Conservation (phyloP, 805 yeast species). For the Lipomyces yamadae region DNA sequence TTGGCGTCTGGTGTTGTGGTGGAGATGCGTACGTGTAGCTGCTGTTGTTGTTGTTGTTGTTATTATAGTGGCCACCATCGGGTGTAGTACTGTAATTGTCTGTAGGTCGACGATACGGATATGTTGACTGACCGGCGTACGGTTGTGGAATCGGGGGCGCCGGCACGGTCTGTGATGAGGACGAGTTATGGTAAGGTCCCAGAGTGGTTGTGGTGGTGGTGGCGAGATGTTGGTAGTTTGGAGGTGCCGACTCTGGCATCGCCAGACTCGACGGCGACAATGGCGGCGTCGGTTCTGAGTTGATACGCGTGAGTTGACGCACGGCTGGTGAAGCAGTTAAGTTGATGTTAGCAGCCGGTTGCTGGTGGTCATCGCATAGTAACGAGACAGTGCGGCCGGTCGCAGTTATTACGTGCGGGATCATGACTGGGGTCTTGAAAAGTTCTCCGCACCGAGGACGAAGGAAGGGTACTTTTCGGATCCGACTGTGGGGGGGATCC, state of each 20-base stretch:
- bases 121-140: background rate
- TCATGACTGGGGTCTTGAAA: slow-evolving; percentile 14
- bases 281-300: slow-evolving; percentile 1
- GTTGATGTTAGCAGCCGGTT: too few relatives aligned
- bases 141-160: slow-evolving; percentile 8
- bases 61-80: background rate
- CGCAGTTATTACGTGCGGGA: slow-evolving; percentile 33
- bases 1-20: slow-evolving; percentile 1
- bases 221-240: background rate
- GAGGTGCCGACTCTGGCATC: background rate
- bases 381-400: slow-evolving; percentile 31
- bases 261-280: background rate
- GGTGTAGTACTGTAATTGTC: background rate
- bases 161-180: slow-evolving; percentile 4
- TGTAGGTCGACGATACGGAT: background rate
- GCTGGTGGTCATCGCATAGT: slow-evolving; percentile 29
- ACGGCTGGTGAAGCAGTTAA: background rate
- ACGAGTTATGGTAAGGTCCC: background rate
- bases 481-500: too few relatives aligned
- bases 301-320: slow-evolving; percentile 1
- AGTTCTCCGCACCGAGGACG: too few relatives aligned
- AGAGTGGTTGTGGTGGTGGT: too few relatives aligned
- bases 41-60: background rate
- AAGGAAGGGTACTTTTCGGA: too few relatives aligned
- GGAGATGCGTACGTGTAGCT: slow-evolving; percentile 8